Conservation (phyloP, 1,284 basidiomycete species). For the Flammula alnicola region DNA sequence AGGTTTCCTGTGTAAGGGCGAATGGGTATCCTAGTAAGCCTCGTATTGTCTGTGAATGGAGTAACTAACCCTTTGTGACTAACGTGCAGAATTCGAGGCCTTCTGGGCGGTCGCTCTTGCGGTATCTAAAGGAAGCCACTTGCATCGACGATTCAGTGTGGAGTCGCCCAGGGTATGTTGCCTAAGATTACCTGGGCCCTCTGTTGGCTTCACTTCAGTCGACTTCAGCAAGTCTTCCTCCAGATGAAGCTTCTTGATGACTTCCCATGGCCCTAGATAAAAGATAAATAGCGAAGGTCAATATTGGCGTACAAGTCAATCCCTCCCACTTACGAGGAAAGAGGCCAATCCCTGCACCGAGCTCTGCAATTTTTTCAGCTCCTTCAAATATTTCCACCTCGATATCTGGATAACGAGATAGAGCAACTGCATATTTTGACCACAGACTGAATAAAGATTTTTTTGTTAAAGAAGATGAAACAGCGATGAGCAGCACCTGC, state of each 20-base stretch:
- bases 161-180: constrained; percentile 1
- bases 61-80: constrained; percentile 46
- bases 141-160: constrained; percentile 4
- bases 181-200: constrained; percentile 40
- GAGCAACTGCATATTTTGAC: constrained; percentile 44
- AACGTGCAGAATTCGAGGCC: constrained; percentile 52
- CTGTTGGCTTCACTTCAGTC: constrained; percentile 40
- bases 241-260: constrained; percentile 52
- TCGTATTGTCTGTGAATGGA: not conserved
- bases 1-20: constrained; percentile 43
- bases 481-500: constrained; percentile 31
- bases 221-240: constrained; percentile 48
- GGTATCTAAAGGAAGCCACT: constrained; percentile 50
- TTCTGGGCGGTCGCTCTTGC: constrained; percentile 53
- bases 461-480: constrained; percentile 1
- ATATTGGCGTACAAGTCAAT: not conserved
- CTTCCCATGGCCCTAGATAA: constrained; percentile 45
- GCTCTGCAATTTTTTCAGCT: constrained; percentile 47
- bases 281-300: constrained; percentile 2
- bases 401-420: constrained; percentile 54
- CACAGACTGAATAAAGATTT: constrained; percentile 16
- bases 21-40: not conserved
- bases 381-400: constrained; percentile 59
- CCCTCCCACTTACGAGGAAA: constrained; percentile 42
- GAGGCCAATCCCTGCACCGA: constrained; percentile 64